phyloP scores from a whole-genome alignment of 768 basidiomycete species.

The Kwoniella dejecticola region DNA sequence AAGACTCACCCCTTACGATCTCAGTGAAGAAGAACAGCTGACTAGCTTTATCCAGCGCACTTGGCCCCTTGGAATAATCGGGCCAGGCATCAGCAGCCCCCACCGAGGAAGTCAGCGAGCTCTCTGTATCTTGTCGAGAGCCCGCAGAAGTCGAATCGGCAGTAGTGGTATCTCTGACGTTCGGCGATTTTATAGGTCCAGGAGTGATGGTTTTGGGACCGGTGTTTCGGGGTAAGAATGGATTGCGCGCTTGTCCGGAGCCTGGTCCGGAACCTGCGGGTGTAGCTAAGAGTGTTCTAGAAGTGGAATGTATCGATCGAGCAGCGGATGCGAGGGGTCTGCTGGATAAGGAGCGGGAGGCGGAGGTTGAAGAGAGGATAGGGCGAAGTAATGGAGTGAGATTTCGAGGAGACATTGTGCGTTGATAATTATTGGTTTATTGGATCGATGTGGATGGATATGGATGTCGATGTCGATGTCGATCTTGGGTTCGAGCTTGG shows the following conservation, averaged over 20 bases:
- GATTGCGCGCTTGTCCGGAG: background rate
- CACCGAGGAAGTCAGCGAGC: constrained; percentile 16
- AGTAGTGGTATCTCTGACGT: constrained; percentile 29
- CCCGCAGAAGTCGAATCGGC: constrained; percentile 23
- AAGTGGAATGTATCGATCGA: constrained; percentile 31
- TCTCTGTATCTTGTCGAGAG: constrained; percentile 29
- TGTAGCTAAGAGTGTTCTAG: constrained; percentile 37
- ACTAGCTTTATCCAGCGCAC: constrained; percentile 92
- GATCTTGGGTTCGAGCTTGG: too few species aligned
- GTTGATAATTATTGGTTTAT: too few species aligned
- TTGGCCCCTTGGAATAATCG: constrained; percentile 65
- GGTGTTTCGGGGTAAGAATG: constrained; percentile 22
- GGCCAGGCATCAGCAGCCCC: constrained; percentile 35
- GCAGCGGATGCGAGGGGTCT: too few species aligned
- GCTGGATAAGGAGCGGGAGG: background rate
- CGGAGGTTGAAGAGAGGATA: constrained; percentile 1
- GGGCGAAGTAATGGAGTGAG: constrained; percentile 13
- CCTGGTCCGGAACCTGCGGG: constrained; percentile 17
- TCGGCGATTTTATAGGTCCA: constrained; percentile 46
- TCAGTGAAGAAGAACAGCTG: constrained; percentile 99
- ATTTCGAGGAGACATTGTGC: constrained; percentile 18
- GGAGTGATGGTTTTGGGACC: constrained; percentile 34
- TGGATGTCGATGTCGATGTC: too few species aligned
- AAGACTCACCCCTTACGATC: constrained; percentile 79
- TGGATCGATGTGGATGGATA: too few species aligned